Evolutionary conservation across 2,329 filamentous ascomycete genomes (phyloP).

Genomic region (Aspergillus pseudotamarii): DNA sequence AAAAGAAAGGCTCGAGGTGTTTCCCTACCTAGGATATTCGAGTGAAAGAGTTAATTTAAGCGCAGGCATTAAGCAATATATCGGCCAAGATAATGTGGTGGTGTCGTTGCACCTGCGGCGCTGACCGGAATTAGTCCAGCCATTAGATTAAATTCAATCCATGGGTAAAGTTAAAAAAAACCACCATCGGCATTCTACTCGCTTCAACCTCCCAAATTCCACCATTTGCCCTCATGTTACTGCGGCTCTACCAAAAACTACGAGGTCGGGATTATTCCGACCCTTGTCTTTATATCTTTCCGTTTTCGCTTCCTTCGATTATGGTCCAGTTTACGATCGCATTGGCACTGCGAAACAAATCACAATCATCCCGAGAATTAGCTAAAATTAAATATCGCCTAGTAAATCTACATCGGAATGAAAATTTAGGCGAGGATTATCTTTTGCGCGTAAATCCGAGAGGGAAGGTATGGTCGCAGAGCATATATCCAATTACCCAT

Average conservation of each 20-base stretch:
- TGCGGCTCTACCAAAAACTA: background rate
- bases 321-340: conserved; percentile 15
- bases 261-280: background rate
- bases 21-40: no score
- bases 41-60: no score
- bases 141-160: no score
- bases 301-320: conserved; percentile 12
- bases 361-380: conserved; percentile 8
- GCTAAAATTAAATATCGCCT: conserved; percentile 8
- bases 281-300: conserved; percentile 14
- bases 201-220: no score
- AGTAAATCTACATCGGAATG: conserved; percentile 14
- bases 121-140: no score
- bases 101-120: no score
- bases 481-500: background rate
- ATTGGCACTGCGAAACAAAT: conserved; percentile 13
- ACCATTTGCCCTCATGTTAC: background rate
- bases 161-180: no score
- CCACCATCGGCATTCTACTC: no score
- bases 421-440: conserved; percentile 14
- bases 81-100: no score
- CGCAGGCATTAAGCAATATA: no score
- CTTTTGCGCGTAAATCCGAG: conserved; percentile 11
- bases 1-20: background rate
- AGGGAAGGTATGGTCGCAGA: conserved; percentile 5